These are phyloP conservation scores for Aspergillus egyptiacus DNA, from an alignment of 495 filamentous ascomycete species.

Conservation along the genomic window DNA sequence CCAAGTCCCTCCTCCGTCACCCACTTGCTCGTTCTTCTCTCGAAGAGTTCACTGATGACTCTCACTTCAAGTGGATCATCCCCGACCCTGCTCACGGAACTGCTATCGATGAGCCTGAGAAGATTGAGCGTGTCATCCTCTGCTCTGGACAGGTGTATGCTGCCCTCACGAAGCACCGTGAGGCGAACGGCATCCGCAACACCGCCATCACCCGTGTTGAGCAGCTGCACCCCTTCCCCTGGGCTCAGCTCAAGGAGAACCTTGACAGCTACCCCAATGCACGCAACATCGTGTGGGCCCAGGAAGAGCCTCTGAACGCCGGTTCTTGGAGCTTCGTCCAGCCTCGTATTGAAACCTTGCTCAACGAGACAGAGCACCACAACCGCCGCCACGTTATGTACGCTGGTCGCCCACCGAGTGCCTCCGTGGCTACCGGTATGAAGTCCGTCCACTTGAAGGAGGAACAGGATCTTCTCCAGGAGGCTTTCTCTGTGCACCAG, in stretches of 20 bases:
- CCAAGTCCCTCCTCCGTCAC: slow-evolving; percentile 81
- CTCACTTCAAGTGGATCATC: slow-evolving; percentile 95
- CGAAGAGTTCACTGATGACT: slow-evolving; percentile 82
- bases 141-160: slow-evolving; percentile 95
- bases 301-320: slow-evolving; percentile 97
- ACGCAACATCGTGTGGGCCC: slow-evolving; percentile 90
- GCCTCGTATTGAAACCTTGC: slow-evolving; percentile 89
- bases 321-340: slow-evolving; percentile 93
- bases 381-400: slow-evolving; percentile 94
- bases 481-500: slow-evolving; percentile 60
- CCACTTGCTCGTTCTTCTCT: slow-evolving; percentile 75
- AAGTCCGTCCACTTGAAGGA: slow-evolving; percentile 88
- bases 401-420: slow-evolving; percentile 83
- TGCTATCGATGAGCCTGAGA: slow-evolving; percentile 67
- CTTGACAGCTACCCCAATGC: slow-evolving; percentile 94
- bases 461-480: slow-evolving; percentile 82
- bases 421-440: slow-evolving; percentile 85
- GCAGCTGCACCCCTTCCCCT: slow-evolving; percentile 98
- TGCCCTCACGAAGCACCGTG: slow-evolving; percentile 84
- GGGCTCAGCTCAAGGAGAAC: slow-evolving; percentile 92
- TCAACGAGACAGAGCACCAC: slow-evolving; percentile 87
- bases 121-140: slow-evolving; percentile 90
- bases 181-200: slow-evolving; percentile 73
- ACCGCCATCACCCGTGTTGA: slow-evolving; percentile 92
- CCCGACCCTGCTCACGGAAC: slow-evolving; percentile 74